Evolutionary conservation across 192 early-diverging fungal genomes (phyloP).

Genomic region (Chytriomyces hyalinus): DNA sequence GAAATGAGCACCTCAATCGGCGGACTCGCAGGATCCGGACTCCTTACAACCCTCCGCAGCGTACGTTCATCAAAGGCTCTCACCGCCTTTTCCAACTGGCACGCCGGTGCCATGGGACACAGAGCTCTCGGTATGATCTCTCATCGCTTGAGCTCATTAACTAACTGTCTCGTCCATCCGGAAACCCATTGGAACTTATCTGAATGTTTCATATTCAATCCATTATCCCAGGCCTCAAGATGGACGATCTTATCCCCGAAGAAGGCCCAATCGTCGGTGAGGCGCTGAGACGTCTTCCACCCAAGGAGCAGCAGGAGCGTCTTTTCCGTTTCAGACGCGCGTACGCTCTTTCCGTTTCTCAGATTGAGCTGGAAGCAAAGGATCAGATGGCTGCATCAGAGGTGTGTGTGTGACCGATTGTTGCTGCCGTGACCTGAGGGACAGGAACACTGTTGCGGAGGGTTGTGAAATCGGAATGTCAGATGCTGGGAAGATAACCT

Average conservation of each 20-base stretch:
- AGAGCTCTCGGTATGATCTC: constrained; percentile 18
- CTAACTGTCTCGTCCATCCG: neutral
- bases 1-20: constrained; percentile 28
- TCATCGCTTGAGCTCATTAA: neutral
- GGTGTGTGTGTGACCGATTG: constrained; percentile 32
- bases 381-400: constrained; percentile 81
- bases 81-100: constrained; percentile 25
- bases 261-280: constrained; percentile 82
- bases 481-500: no score
- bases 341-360: constrained; percentile 73
- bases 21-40: constrained; percentile 11
- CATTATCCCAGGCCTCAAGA: constrained; percentile 70
- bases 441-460: no score
- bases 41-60: constrained; percentile 16
- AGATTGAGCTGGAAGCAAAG: constrained; percentile 69
- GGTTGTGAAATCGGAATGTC: no score
- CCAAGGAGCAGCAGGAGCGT: constrained; percentile 66
- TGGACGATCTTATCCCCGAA: constrained; percentile 89
- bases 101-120: constrained; percentile 35
- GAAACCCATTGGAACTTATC: neutral
- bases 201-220: neutral
- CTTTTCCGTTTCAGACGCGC: constrained; percentile 82
- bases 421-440: neutral
- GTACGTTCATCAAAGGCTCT: constrained; percentile 12
- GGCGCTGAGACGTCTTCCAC: constrained; percentile 79